Evolutionary conservation across 2,329 filamentous ascomycete genomes (phyloP).

Genomic region (Pezicula rhizophila): DNA sequence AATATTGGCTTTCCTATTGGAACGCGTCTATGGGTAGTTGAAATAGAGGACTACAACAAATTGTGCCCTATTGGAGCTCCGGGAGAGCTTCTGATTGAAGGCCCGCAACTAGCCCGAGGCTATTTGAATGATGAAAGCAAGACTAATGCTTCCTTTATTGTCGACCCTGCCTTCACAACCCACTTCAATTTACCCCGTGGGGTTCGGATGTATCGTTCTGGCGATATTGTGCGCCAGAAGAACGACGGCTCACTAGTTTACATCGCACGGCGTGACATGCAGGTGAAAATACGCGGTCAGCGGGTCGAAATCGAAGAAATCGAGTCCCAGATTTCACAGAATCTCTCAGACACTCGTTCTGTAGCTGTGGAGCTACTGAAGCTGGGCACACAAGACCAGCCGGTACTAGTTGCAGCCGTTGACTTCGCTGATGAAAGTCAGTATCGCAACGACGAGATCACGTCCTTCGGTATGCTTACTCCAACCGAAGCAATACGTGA

Average conservation of each 20-base stretch:
- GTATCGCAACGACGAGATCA: neutral
- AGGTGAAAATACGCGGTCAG: slow-evolving; percentile 60
- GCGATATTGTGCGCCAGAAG: slow-evolving; percentile 38
- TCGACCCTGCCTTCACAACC: slow-evolving; percentile 9
- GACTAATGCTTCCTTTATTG: slow-evolving; percentile 9
- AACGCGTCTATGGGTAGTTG: slow-evolving; percentile 11
- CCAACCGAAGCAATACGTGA: slow-evolving; percentile 1
- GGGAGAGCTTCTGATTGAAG: slow-evolving; percentile 18
- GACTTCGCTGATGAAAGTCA: neutral
- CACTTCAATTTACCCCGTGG: slow-evolving; percentile 1
- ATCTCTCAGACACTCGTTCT: neutral
- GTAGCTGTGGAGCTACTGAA: neutral
- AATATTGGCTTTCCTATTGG: slow-evolving; percentile 5
- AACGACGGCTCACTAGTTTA: slow-evolving; percentile 55
- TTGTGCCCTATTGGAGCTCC: slow-evolving; percentile 12
- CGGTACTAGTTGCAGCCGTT: neutral
- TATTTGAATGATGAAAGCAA: slow-evolving; percentile 16
- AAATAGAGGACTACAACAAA: slow-evolving; percentile 7
- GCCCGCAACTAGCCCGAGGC: slow-evolving; percentile 13
- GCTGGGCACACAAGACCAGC: neutral
- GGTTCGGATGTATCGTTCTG: slow-evolving; percentile 26
- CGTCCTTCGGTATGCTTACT: neutral
- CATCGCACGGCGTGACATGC: slow-evolving; percentile 55
- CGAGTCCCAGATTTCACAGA: slow-evolving; percentile 17
- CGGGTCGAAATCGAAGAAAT: slow-evolving; percentile 60